Evolutionary conservation across 176 grass and related monocot genomes (phyloP).

Genomic region (Juncus effusus): DNA sequence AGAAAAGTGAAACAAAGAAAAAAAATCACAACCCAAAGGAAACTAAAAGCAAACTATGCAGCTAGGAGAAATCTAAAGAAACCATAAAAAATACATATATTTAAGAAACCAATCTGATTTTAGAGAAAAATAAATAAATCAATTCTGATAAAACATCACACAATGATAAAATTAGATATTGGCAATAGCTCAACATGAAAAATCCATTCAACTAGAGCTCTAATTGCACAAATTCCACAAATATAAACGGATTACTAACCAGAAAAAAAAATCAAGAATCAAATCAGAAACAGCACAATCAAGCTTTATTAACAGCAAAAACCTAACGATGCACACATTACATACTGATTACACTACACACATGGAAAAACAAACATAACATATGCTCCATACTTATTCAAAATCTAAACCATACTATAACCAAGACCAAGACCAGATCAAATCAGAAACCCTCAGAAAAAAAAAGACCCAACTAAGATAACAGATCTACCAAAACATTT

Average conservation of each 20-base stretch:
- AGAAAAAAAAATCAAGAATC: too few relatives aligned
- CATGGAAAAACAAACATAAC: too few relatives aligned
- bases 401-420: neutral
- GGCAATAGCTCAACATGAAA: neutral
- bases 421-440: neutral
- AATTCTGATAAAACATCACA: neutral
- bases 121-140: neutral
- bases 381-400: too few relatives aligned
- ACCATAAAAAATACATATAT: neutral
- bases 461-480: neutral
- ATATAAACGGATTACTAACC: neutral
- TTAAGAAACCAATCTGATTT: too few relatives aligned
- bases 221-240: slow-evolving; percentile 13
- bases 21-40: neutral
- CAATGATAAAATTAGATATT: neutral
- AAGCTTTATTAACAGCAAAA: too few relatives aligned
- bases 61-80: neutral
- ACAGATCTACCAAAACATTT: neutral
- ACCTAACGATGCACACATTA: too few relatives aligned
- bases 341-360: too few relatives aligned
- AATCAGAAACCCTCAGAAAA: neutral
- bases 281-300: too few relatives aligned
- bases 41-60: neutral
- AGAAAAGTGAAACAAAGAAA: neutral
- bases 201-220: neutral